These are phyloP conservation scores for Erysimum cheiranthoides DNA, from an alignment of 345 rosid species.

Conservation along the genomic window DNA sequence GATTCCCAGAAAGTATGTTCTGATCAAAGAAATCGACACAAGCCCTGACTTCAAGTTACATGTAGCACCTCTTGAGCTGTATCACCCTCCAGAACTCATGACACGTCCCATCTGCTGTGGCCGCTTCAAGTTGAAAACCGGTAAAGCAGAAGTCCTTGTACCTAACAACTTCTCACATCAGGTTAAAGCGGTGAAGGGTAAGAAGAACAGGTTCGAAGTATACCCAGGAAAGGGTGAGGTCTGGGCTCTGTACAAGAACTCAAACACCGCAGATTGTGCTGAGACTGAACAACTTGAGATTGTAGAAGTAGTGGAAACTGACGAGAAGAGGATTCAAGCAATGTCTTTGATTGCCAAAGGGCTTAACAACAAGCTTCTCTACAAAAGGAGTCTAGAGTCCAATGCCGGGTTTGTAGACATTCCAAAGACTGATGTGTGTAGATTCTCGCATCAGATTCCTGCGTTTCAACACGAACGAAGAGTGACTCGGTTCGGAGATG, in stretches of 20 bases:
- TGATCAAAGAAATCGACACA: constrained; percentile 51
- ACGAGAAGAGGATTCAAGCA: constrained; percentile 39
- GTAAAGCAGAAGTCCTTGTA: constrained; percentile 40
- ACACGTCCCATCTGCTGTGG: constrained; percentile 52
- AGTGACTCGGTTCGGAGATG: constrained; percentile 19
- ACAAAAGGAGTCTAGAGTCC: constrained; percentile 48
- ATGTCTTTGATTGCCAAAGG: constrained; percentile 40
- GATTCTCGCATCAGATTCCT: constrained; percentile 70
- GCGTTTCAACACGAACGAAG: constrained; percentile 44
- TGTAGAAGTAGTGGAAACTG: constrained; percentile 56
- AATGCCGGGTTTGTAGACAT: constrained; percentile 44
- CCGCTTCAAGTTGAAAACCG: constrained; percentile 48
- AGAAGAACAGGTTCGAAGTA: constrained; percentile 42
- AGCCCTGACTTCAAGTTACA: constrained; percentile 49
- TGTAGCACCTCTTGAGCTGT: constrained; percentile 54
- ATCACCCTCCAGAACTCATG: constrained; percentile 24
- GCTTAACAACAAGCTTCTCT: constrained; percentile 39
- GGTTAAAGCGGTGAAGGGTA: constrained; percentile 38
- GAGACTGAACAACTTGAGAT: constrained; percentile 50
- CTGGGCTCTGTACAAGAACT: constrained; percentile 61
- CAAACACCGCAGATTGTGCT: constrained; percentile 28
- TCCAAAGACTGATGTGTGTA: constrained; percentile 36
- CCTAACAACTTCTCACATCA: constrained; percentile 55
- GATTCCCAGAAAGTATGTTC: constrained; percentile 58
- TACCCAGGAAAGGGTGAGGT: constrained; percentile 59